Conservation (phyloP, 1,284 basidiomycete species). For the Gymnopus androsaceus region DNA sequence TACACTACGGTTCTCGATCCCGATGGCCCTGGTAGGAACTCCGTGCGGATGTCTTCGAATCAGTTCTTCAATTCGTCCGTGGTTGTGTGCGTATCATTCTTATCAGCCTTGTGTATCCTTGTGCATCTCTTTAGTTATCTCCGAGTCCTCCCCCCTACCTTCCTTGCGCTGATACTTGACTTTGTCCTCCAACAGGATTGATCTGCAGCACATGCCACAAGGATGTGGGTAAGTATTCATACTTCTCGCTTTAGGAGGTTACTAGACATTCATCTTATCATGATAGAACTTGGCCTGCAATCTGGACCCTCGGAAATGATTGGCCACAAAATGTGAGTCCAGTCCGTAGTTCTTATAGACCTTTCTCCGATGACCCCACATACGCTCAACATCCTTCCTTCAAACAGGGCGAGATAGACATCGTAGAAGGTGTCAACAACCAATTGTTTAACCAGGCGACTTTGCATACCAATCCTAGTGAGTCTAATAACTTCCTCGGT, state of each 20-base stretch:
- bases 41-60: constrained; percentile 47
- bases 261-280: neutral
- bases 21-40: constrained; percentile 47
- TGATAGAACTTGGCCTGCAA: constrained; percentile 51
- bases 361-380: no score
- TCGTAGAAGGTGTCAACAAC: constrained; percentile 57
- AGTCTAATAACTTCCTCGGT: constrained; percentile 21
- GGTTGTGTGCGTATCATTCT: constrained; percentile 49
- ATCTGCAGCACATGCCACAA: constrained; percentile 29
- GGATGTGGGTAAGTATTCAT: constrained; percentile 29
- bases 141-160: no score
- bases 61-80: constrained; percentile 44
- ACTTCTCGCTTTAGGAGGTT: neutral
- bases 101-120: no score
- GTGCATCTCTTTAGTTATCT: no score
- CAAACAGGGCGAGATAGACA: constrained; percentile 49
- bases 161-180: neutral
- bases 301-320: no score
- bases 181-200: constrained; percentile 11
- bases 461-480: constrained; percentile 52
- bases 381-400: no score
- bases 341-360: no score
- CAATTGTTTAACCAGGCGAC: constrained; percentile 50
- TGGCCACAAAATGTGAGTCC: no score
- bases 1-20: constrained; percentile 42